A percentile compares a stretch with the other conserved stretches of the same genome.
These are phyloP conservation scores for Umbelopsis vinacea DNA, from an alignment of 192 early-diverging fungal genomes.

Conservation along the genomic window DNA sequence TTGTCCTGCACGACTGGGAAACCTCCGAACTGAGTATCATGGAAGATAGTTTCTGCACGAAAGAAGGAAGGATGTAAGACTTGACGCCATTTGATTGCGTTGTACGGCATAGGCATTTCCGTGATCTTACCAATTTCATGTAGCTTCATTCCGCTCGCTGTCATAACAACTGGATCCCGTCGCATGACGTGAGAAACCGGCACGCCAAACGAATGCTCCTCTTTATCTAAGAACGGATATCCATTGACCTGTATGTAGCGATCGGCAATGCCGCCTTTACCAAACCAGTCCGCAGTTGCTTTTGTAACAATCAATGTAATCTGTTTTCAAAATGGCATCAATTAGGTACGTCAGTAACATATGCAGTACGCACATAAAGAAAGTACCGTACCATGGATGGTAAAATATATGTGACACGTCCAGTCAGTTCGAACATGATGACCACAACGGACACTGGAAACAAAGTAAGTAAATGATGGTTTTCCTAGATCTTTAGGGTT, in stretches of 20 bases:
- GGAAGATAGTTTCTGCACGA: conserved; percentile 49
- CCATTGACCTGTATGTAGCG: conserved; percentile 79
- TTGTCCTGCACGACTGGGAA: conserved; percentile 78
- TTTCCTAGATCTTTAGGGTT: conserved; percentile 38
- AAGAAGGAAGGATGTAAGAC: neutral
- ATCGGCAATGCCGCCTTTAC: conserved; percentile 76
- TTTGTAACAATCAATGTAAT: conserved; percentile 81
- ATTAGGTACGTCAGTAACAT: neutral
- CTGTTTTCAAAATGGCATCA: conserved; percentile 15
- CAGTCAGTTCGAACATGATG: conserved; percentile 99
- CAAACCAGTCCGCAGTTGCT: conserved; percentile 75
- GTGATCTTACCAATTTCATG: conserved; percentile 47
- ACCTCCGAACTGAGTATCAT: conserved; percentile 61
- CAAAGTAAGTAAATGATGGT: neutral
- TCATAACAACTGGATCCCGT: conserved; percentile 59
- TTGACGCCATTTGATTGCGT: neutral
- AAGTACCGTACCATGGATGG: conserved; percentile 79
- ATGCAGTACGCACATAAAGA: neutral
- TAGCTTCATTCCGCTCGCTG: conserved; percentile 56
- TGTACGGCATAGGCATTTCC: too few species aligned
- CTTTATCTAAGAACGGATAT: conserved; percentile 78
- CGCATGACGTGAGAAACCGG: conserved; percentile 65
- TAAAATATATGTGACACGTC: conserved; percentile 91
- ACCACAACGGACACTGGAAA: conserved; percentile 80
- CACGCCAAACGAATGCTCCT: conserved; percentile 65